Evolutionary conservation across 108 stramenopile species (phyloP).

Genomic region (Cyclotella atomus): DNA sequence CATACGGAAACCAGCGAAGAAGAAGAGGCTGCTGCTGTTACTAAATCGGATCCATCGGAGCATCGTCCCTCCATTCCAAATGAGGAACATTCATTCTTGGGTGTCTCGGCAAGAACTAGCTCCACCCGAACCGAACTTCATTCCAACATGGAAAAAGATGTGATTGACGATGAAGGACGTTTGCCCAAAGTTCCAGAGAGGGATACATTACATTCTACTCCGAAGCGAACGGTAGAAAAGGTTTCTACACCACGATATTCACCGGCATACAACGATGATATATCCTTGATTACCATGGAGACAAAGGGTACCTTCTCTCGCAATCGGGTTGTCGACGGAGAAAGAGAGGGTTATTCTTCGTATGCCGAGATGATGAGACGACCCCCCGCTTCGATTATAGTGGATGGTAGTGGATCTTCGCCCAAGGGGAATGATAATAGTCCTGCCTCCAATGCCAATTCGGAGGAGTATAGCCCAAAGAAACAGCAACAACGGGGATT

Average conservation of each 20-base stretch:
- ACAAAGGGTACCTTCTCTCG: conserved; percentile 31
- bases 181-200: conserved; percentile 5
- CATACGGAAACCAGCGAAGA: not conserved
- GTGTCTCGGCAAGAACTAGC: not conserved
- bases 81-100: not conserved
- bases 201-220: not conserved
- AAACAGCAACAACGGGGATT: not conserved
- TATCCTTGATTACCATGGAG: conserved; percentile 53
- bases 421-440: not conserved
- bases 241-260: not conserved
- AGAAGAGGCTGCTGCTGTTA: not conserved
- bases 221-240: too few species aligned
- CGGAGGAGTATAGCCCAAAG: not conserved
- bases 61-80: too few species aligned
- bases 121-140: conserved; percentile 10
- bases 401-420: conserved; percentile 21
- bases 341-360: not conserved
- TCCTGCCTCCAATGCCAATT: conserved; percentile 1
- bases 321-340: conserved; percentile 6
- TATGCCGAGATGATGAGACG: conserved; percentile 42
- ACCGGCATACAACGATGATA: conserved; percentile 35
- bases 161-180: not conserved
- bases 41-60: not conserved
- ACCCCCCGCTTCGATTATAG: conserved; percentile 49
- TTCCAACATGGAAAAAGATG: not conserved